Conservation (phyloP, 139 green algal genomes). For the Choricystis sp. region DNA sequence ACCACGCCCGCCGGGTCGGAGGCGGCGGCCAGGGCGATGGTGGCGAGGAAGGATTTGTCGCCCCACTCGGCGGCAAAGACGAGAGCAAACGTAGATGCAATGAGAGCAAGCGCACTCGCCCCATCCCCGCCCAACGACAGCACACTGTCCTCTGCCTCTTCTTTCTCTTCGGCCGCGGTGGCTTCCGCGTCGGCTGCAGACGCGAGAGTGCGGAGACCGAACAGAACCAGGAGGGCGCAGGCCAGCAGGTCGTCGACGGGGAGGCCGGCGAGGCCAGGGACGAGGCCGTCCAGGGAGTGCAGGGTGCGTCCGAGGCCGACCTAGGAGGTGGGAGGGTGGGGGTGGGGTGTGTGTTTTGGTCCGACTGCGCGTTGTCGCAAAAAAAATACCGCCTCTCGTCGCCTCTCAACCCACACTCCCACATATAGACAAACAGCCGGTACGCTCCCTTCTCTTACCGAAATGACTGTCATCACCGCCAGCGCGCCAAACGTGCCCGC, state of each 20-base stretch:
- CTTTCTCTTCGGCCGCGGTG: slow-evolving; percentile 51
- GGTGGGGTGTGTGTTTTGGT: no score
- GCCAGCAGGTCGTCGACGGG: slow-evolving; percentile 77
- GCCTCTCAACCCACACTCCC: no score
- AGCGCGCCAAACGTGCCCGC: slow-evolving; percentile 86
- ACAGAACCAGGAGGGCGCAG: slow-evolving; percentile 60
- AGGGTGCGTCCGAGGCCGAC: slow-evolving; percentile 33
- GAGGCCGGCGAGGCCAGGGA: slow-evolving; percentile 40
- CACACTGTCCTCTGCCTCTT: slow-evolving; percentile 56
- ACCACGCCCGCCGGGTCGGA: slow-evolving; percentile 47
- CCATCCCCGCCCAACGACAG: slow-evolving; percentile 6
- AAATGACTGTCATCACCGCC: slow-evolving; percentile 93
- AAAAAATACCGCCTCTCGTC: no score
- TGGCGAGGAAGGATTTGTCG: slow-evolving; percentile 97
- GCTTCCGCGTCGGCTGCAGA: slow-evolving; percentile 37
- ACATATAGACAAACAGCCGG: no score
- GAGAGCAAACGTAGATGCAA: slow-evolving; percentile 78
- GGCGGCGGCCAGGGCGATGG: slow-evolving; percentile 83
- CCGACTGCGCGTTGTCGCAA: no score
- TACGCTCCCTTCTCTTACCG: slow-evolving; percentile 53
- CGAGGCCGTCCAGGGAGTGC: slow-evolving; percentile 63
- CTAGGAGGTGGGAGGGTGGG: background rate
- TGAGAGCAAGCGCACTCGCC: slow-evolving; percentile 14
- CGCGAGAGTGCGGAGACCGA: slow-evolving; percentile 69
- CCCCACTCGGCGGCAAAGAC: slow-evolving; percentile 98